Evolutionary conservation across 257 asterid genomes (phyloP).

Genomic region (Ballota nigra): DNA sequence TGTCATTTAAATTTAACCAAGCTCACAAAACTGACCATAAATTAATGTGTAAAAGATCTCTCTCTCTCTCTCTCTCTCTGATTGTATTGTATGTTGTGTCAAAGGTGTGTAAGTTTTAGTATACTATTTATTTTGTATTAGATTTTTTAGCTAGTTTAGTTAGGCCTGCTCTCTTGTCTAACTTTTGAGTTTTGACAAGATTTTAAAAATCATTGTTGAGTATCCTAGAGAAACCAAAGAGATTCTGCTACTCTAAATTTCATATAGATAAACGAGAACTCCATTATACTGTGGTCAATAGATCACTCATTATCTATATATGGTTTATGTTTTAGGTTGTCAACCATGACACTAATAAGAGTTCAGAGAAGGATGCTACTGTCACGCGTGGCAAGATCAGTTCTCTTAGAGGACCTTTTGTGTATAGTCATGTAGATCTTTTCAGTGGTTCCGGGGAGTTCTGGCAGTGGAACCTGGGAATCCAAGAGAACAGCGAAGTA

Average conservation of each 20-base stretch:
- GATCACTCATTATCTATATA: slow-evolving; percentile 13
- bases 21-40: slow-evolving; percentile 8
- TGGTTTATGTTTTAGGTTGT: slow-evolving; percentile 40
- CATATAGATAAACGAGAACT: slow-evolving; percentile 15
- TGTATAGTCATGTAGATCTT: slow-evolving; percentile 75
- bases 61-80: background rate
- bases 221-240: slow-evolving; percentile 18
- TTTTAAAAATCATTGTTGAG: background rate
- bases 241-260: background rate
- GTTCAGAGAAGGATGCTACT: slow-evolving; percentile 40
- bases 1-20: background rate
- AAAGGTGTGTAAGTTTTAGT: background rate
- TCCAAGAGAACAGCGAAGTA: slow-evolving; percentile 45
- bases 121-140: background rate
- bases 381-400: slow-evolving; percentile 34
- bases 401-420: slow-evolving; percentile 61
- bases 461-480: slow-evolving; percentile 81
- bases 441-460: slow-evolving; percentile 95
- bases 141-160: background rate
- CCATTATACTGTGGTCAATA: slow-evolving; percentile 16
- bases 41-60: background rate
- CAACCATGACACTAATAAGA: slow-evolving; percentile 33
- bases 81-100: background rate
- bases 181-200: slow-evolving; percentile 1
- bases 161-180: background rate